Base-by-base conservation (phyloP, 345 rosid genomes). In the Eucalyptus coolabah region DNA sequence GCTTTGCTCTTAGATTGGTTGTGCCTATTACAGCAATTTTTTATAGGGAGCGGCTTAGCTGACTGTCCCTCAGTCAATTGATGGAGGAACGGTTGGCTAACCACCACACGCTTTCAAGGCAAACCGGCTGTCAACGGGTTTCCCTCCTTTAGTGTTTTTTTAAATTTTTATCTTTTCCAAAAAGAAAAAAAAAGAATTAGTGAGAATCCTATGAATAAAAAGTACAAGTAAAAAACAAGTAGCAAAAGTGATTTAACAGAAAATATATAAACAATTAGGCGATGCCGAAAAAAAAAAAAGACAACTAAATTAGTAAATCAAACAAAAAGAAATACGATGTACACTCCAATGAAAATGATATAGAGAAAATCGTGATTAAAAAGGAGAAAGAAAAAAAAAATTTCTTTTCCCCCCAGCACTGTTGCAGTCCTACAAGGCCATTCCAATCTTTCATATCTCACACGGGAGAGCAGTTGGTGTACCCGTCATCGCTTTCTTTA, bases 401-500 rank as follows among this genome's bases (percentile, higher is more conserved):
- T 37, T 34, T 77, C 15, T 40, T 40, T 40, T 19, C 28, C 47
- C 85, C 47, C 30, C 85, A 77, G 85, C 16, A 40, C 16, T 11
- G 16, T 77, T 9, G 47, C 30, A 77, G 85, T 21, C 24, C 47
- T 3, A 6, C 77, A 8, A 16, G 77, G 37, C 77, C 77, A n/a
- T 65, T n/a, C 77, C 77, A 15, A 65, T n/a, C 37, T 65, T 65
- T 65, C 37, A 65, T n/a, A 7, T 45, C 88, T 83, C 88, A 89
- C 54, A 88, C 88, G 28, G 90, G 91, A 87, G 91, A 77, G 89
- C 90, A 88, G 82, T 91, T 90, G 28, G 89, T 87, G 89, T 67
- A 72, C 86, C 89, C 92, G 40, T 53, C 72, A 13, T 86, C 24
- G 88, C 92, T 89, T 17, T 89, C 92, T 21, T 40, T 40, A 40